Evolutionary conservation across 2,329 filamentous ascomycete genomes (phyloP).

Genomic region (Aspergillus pseudotamarii): DNA sequence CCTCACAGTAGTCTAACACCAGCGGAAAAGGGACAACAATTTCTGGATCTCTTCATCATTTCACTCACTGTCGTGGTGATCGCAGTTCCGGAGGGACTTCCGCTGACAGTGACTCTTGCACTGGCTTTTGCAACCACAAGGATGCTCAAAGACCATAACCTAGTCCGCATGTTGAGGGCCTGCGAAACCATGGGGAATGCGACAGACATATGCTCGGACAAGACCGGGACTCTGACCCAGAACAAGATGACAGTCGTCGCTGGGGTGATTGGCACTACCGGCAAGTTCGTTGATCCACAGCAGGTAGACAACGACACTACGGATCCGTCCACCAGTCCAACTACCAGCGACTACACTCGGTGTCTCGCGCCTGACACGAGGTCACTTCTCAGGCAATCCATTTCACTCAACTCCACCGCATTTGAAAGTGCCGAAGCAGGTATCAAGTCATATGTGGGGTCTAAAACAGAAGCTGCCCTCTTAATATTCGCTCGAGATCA

Average conservation of each 20-base stretch:
- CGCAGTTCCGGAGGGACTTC: constrained; percentile 59
- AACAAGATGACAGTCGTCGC: constrained; percentile 62
- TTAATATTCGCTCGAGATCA: constrained; percentile 65
- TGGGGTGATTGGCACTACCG: constrained; percentile 31
- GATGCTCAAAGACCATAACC: constrained; percentile 62
- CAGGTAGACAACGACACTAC: background rate
- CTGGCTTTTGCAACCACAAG: constrained; percentile 62
- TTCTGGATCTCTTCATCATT: constrained; percentile 57
- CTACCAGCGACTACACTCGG: background rate
- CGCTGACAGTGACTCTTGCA: constrained; percentile 59
- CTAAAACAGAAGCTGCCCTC: constrained; percentile 71
- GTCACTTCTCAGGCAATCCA: constrained; percentile 15
- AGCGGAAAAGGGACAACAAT: constrained; percentile 54
- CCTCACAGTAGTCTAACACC: constrained; percentile 45
- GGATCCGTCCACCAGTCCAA: background rate
- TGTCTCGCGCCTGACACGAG: background rate
- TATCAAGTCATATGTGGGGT: constrained; percentile 60
- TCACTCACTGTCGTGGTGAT: constrained; percentile 60
- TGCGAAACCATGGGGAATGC: constrained; percentile 65
- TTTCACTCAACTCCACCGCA: constrained; percentile 58
- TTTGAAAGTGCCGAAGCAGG: constrained; percentile 69
- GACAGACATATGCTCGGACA: constrained; percentile 63
- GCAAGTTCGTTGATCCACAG: background rate
- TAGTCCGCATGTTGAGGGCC: constrained; percentile 58
- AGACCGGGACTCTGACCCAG: constrained; percentile 63